Base-by-base conservation (phyloP, 805 yeast genomes). In the Isabelozyma rhagii region DNA sequence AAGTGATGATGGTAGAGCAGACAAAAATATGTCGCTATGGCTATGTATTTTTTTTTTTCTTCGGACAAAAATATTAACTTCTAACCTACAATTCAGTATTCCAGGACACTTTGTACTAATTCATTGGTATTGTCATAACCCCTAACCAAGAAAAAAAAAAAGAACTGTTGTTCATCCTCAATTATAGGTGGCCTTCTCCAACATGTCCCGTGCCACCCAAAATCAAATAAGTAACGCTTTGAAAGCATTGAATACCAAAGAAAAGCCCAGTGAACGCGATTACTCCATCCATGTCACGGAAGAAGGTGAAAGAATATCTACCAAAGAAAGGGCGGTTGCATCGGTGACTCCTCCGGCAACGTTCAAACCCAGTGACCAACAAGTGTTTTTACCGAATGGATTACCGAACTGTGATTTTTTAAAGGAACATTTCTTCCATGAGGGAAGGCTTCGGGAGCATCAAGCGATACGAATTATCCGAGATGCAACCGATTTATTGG, bases 351-450 rank as follows among this genome's bases (percentile, higher is more conserved):
- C 91, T 1, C 91, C 96, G 0, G 87, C 87, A 1, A 67, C 81
- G 8, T 67, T 68, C 43, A 72, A 72, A 14, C 97, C 97, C 0
- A 65, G 78, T 0, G 89, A 92, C 62, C 78, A 70, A 4, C 83
- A 88, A 62, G 72, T 93, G 14, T 93, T 90, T 58, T 64, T 64
- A 40, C 66, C 71, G 3, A 75, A 77, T 47, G 91, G 89, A 1
- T 69, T 82, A 51, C 97, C 97, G 9, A 81, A 90, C 61, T 79
- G 83, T 56, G 81, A 71, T 41, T 87, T 88, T 58, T 67, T 94
- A 49, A 83, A 79, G 55, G 79, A 83, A 25, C 97, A 90, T 69
- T 87, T 92, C 56, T 71, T 77, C 55, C 73, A 78, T 40, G 97
- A 94, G 67, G 98, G 99, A 2, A 77, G 96, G 49, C 71, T 93